Percentiles rank a stretch among this genome's conserved stretches.
Conservation (phyloP, 2,329 filamentous ascomycete genomes). For the Dactylellina sp. region DNA sequence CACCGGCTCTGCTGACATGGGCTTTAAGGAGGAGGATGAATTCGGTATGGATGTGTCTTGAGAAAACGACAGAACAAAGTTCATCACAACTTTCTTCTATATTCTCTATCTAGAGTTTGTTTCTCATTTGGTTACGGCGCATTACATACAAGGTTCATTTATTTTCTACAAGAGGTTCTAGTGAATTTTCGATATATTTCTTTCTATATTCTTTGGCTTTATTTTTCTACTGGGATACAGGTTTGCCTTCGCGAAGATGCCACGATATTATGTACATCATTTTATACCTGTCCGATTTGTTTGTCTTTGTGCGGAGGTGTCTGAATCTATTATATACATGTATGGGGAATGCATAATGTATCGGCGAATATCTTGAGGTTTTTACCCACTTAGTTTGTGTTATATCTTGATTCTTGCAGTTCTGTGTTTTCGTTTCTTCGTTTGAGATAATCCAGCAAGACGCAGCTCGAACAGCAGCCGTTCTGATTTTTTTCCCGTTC, state of each 20-base stretch:
- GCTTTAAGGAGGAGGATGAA: conserved; percentile 95
- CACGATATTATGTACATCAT: conserved; percentile 56
- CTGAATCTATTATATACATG: conserved; percentile 50
- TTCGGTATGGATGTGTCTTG: conserved; percentile 79
- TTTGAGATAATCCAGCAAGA: conserved; percentile 30
- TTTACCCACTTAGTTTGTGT: conserved; percentile 43
- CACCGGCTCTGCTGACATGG: conserved; percentile 62
- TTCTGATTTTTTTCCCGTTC: conserved; percentile 54
- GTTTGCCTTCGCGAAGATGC: conserved; percentile 57
- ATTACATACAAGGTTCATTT: conserved; percentile 56
- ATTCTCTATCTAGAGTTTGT: conserved; percentile 32
- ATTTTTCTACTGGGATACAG: conserved; percentile 56
- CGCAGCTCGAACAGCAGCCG: conserved; percentile 60
- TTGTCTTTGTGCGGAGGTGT: conserved; percentile 30
- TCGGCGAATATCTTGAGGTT: conserved; percentile 61
- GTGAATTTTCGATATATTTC: conserved; percentile 41
- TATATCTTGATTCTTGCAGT: conserved; percentile 7
- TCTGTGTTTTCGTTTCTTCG: conserved; percentile 49
- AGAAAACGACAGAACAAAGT: conserved; percentile 66
- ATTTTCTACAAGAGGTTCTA: conserved; percentile 26
- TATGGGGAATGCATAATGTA: conserved; percentile 57
- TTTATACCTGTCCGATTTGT: conserved; percentile 19
- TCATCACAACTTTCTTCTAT: conserved; percentile 52
- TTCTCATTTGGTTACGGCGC: conserved; percentile 56
- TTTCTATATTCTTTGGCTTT: conserved; percentile 58